Percentiles rank a stretch among this genome's conserved stretches.
Evolutionary conservation across 2,329 filamentous ascomycete species (phyloP).

Genomic region (Colletotrichum sp.): DNA sequence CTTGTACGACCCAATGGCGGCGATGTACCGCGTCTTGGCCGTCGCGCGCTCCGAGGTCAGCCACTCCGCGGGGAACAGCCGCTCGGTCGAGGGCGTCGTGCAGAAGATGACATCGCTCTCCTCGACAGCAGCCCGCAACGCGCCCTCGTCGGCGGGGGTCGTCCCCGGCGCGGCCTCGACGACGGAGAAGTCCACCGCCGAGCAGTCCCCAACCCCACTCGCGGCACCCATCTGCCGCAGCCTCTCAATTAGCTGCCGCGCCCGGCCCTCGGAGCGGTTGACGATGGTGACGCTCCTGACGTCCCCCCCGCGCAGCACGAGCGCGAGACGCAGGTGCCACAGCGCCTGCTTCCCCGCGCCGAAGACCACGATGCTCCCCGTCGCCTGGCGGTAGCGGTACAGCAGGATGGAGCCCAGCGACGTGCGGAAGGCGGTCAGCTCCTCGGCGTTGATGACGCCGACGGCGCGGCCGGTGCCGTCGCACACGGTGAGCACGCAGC

Average conservation of each 20-base stretch:
- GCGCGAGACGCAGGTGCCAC: slow-evolving; percentile 71
- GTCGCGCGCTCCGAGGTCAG: slow-evolving; percentile 18
- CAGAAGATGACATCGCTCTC: slow-evolving; percentile 34
- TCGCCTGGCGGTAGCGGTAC: slow-evolving; percentile 20
- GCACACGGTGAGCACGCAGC: slow-evolving; percentile 41
- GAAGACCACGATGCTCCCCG: slow-evolving; percentile 26
- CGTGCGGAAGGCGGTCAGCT: slow-evolving; percentile 72
- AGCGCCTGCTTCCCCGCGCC: slow-evolving; percentile 39
- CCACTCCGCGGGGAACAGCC: slow-evolving; percentile 28
- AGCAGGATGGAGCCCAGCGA: slow-evolving; percentile 47
- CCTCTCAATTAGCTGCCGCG: slow-evolving; percentile 7
- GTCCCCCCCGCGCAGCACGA: slow-evolving; percentile 49
- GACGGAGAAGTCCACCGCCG: not conserved
- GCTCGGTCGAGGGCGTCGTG: slow-evolving; percentile 31
- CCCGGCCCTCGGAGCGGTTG: slow-evolving; percentile 30
- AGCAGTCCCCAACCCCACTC: not conserved
- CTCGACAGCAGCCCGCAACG: slow-evolving; percentile 15
- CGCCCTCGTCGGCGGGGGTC: slow-evolving; percentile 16
- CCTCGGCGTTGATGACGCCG: slow-evolving; percentile 69
- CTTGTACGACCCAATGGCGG: slow-evolving; percentile 34
- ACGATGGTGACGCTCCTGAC: slow-evolving; percentile 34
- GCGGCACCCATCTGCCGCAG: slow-evolving; percentile 24
- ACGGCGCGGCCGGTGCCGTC: slow-evolving; percentile 45
- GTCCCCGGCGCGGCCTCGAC: slow-evolving; percentile 12
- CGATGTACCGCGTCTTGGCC: slow-evolving; percentile 29